Percentiles rank a stretch among this genome's conserved stretches.
Evolutionary conservation across 2,329 filamentous ascomycete species (phyloP).

Genomic region (Parafenestella ontariensis): DNA sequence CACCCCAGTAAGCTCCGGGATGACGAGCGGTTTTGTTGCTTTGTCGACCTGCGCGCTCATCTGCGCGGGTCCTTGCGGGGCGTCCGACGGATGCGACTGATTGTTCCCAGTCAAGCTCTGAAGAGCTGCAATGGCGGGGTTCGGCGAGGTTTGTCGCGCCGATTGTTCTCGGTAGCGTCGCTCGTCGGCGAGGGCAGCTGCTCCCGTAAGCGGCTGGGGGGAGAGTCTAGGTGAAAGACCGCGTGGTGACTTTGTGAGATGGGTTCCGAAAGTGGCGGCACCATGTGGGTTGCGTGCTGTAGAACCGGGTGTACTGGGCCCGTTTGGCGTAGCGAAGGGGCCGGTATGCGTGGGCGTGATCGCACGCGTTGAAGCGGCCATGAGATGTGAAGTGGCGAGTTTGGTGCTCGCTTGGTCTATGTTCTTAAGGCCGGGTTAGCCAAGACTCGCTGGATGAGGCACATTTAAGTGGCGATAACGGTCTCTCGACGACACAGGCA

Average conservation of each 20-base stretch:
- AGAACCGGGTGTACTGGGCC: constrained; percentile 51
- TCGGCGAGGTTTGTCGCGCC: constrained; percentile 56
- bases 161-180: constrained; percentile 53
- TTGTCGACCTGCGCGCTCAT: constrained; percentile 58
- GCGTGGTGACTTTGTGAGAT: constrained; percentile 53
- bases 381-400: constrained; percentile 28
- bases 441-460: neutral
- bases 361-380: constrained; percentile 55
- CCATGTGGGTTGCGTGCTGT: constrained; percentile 33
- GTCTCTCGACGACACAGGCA: neutral
- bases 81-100: constrained; percentile 51
- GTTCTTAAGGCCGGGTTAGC: constrained; percentile 19
- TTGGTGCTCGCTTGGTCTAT: constrained; percentile 1
- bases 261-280: constrained; percentile 44
- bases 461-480: neutral
- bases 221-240: constrained; percentile 51
- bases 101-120: constrained; percentile 52
- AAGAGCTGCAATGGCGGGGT: constrained; percentile 54
- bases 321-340: constrained; percentile 49
- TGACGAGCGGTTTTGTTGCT: constrained; percentile 57
- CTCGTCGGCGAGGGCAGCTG: constrained; percentile 57
- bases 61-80: constrained; percentile 51
- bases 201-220: constrained; percentile 55
- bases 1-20: constrained; percentile 52
- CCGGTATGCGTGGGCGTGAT: constrained; percentile 53